Evolutionary conservation across 164 flowering plant species (phyloP), one percentile per base, ranked within the genome.

Genomic region (Taxillus chinensis): DNA sequence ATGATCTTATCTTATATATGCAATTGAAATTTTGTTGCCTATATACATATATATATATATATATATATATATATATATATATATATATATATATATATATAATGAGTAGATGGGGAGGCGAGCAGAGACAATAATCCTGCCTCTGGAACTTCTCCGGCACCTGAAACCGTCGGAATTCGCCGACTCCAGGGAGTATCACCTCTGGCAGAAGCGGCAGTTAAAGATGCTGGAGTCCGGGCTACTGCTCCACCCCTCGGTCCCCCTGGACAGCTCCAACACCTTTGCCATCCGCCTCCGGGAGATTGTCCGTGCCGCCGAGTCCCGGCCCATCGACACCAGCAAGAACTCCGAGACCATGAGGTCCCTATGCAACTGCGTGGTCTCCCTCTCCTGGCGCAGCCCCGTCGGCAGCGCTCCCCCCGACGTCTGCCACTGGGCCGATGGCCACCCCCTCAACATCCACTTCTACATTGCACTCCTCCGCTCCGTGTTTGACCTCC

Each of bases 371-470:
- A 83, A 79, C 64, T 73, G 76, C 49, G 92, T 87, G 0, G 79
- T 82, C 1, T 76, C 95, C 7, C 62, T 93, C 8, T 75, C 96
- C 0, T 93, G 90, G 86, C 68, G 97, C 9, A 77, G 79, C 59
- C 57, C 77, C 53, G 74, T 78, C 7, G 86, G 85, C 3, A 4
- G 12, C 37, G 41, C 75, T 4, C 76, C 84, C 7, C 64, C 87
- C 0, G 93, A 90, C 17, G 77, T 70, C 0, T 88, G 96, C 61
- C 99, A 87, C 46, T 93, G 99, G 99, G 96, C 96, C 5, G 97
- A 93, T 40, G 99, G 97, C 0, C 80, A 63, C 66, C 97, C 99
- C 2, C 65, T 93, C 66, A 90, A 89, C 57, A 55, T 85, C 38
- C 88, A 93, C 71, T 64, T 93, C 45, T 93, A 93, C 62, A 41